A percentile compares a stretch with the other conserved stretches of the same genome.
phyloP scores from a whole-genome alignment of 768 basidiomycete genomes.

The Tephrocybe sp. region DNA sequence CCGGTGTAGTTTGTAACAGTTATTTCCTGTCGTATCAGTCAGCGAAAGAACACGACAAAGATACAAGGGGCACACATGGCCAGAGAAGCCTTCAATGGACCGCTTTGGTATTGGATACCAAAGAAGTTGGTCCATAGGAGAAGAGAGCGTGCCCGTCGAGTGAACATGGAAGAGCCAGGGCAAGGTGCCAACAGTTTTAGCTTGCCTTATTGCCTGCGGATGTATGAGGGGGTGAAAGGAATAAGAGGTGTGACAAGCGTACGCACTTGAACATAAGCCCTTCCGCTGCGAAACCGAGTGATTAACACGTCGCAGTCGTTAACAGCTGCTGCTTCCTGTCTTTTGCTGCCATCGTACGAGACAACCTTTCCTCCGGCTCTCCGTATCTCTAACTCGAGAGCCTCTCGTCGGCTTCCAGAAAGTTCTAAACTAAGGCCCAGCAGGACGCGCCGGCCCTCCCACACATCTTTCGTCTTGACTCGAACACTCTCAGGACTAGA shows the following conservation, averaged over 20 bases:
- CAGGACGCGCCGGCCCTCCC: constrained; percentile 58
- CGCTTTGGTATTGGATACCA: constrained; percentile 79
- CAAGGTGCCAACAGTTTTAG: constrained; percentile 72
- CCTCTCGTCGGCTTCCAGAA: constrained; percentile 41
- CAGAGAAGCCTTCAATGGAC: constrained; percentile 55
- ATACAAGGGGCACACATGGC: constrained; percentile 46
- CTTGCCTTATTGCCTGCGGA: constrained; percentile 52
- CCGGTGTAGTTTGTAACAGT: constrained; percentile 91
- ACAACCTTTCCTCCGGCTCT: constrained; percentile 51
- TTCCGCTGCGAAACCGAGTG: constrained; percentile 64
- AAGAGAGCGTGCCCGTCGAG: constrained; percentile 52
- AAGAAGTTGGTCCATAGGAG: constrained; percentile 71
- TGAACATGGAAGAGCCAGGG: constrained; percentile 84
- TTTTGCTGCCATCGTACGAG: constrained; percentile 29
- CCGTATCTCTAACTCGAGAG: constrained; percentile 57
- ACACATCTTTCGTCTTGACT: constrained; percentile 39
- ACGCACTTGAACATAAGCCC: constrained; percentile 67
- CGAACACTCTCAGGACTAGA: constrained; percentile 11
- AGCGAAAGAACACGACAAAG: not conserved
- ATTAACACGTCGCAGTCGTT: constrained; percentile 70
- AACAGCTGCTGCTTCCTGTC: constrained; percentile 32
- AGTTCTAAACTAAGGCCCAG: constrained; percentile 61
- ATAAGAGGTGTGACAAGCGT: not conserved
- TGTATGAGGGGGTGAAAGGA: not conserved
- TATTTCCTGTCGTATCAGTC: constrained; percentile 49